These are phyloP conservation scores for Quambalaria eucalypti DNA, from an alignment of 1,284 basidiomycete species.

Conservation along the genomic window DNA sequence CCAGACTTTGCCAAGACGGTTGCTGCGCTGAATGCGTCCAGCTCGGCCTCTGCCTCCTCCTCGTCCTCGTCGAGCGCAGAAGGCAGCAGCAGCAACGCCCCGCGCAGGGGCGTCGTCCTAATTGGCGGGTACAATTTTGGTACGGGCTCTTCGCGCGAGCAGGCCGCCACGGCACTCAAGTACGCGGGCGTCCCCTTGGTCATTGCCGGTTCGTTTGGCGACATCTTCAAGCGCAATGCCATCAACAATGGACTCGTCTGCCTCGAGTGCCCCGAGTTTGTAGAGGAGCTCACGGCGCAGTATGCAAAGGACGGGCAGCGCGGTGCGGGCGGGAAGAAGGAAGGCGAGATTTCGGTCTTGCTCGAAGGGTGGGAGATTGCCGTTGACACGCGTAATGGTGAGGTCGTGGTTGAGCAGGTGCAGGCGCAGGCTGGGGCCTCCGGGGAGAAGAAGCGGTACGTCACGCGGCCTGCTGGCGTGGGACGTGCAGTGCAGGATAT, in stretches of 20 bases:
- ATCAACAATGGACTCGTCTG: slow-evolving; percentile 98
- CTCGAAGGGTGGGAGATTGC: slow-evolving; percentile 18
- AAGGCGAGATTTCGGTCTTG: slow-evolving; percentile 33
- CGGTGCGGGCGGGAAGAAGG: slow-evolving; percentile 49
- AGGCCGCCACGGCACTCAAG: slow-evolving; percentile 94
- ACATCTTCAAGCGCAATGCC: slow-evolving; percentile 97
- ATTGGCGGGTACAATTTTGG: slow-evolving; percentile 97
- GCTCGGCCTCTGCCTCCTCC: not conserved
- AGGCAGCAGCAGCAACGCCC: slow-evolving; percentile 20
- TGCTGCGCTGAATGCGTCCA: slow-evolving; percentile 52
- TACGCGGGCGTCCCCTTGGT: slow-evolving; percentile 86
- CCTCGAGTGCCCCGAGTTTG: slow-evolving; percentile 79
- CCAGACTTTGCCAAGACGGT: slow-evolving; percentile 71
- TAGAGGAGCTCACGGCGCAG: slow-evolving; percentile 67
- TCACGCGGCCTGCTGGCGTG: slow-evolving; percentile 38
- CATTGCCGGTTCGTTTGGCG: slow-evolving; percentile 91
- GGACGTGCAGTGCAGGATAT: slow-evolving; percentile 44
- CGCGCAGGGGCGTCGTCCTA: slow-evolving; percentile 63
- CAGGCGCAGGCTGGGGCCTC: too few relatives aligned
- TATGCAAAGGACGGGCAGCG: slow-evolving; percentile 67
- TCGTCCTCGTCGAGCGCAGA: not conserved
- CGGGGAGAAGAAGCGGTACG: slow-evolving; percentile 14
- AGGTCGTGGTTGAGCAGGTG: slow-evolving; percentile 13
- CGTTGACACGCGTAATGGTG: slow-evolving; percentile 24
- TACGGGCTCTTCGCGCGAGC: slow-evolving; percentile 95